Percentiles rank a stretch among this genome's conserved stretches.
These are phyloP conservation scores for Ananas comosus DNA, from an alignment of 176 grass and related monocot species.

Conservation along the genomic window DNA sequence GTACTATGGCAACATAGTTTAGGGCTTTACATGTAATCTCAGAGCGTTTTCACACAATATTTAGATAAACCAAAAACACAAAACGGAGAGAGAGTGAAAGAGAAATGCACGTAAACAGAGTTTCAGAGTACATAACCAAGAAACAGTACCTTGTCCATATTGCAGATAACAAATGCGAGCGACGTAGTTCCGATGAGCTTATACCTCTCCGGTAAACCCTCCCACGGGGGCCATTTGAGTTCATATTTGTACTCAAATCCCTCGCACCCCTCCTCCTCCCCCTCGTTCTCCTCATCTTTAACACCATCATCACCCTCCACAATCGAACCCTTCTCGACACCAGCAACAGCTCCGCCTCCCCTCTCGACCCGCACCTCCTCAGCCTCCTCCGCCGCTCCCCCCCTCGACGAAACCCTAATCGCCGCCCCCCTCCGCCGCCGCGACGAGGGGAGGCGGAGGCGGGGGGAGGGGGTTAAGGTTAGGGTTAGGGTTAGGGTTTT, in stretches of 20 bases:
- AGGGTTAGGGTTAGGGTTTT: background rate
- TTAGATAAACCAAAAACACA: background rate
- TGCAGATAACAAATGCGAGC: constrained; percentile 93
- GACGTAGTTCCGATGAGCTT: constrained; percentile 76
- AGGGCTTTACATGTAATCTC: no score
- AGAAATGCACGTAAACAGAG: background rate
- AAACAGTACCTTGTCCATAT: constrained; percentile 92
- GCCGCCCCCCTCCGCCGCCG: constrained; percentile 4
- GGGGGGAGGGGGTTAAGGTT: background rate
- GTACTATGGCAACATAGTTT: no score
- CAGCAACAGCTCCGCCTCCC: constrained; percentile 2
- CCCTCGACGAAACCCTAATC: constrained; percentile 29
- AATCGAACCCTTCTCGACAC: constrained; percentile 13
- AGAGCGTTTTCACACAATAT: background rate
- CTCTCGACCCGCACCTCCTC: constrained; percentile 37
- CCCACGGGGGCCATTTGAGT: constrained; percentile 56
- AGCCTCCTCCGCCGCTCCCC: constrained; percentile 16
- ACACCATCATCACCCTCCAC: constrained; percentile 12
- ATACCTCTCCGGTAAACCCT: constrained; percentile 57
- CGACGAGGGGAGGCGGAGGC: background rate
- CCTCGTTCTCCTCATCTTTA: constrained; percentile 14
- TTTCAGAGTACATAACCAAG: background rate
- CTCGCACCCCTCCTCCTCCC: constrained; percentile 1
- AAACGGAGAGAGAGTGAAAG: no score
- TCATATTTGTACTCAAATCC: constrained; percentile 35